Conservation (phyloP, 306 rosid species). For the Lagenaria siceraria region DNA sequence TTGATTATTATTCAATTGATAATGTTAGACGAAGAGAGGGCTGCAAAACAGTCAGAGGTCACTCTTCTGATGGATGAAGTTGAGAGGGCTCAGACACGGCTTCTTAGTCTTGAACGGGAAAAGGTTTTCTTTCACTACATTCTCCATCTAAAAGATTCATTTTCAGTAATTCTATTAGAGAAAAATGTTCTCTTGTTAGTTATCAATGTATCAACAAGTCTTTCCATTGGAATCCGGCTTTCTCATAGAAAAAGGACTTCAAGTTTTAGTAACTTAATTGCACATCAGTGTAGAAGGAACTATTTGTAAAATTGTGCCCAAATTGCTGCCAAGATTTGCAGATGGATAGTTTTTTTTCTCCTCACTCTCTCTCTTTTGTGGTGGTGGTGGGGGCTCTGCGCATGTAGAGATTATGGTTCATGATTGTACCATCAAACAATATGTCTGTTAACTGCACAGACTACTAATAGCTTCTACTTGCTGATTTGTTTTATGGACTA, state of each 20-base stretch:
- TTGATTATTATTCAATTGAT: constrained; percentile 4
- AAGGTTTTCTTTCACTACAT: constrained; percentile 19
- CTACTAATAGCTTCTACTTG: background rate
- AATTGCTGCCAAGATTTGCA: background rate
- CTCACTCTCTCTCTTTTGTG: background rate
- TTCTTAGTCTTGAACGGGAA: constrained; percentile 55
- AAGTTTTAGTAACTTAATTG: background rate
- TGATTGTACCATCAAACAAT: background rate
- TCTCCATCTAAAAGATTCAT: background rate
- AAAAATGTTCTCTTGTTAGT: background rate
- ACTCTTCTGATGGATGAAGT: constrained; percentile 64
- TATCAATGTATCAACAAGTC: background rate
- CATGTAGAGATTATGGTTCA: background rate
- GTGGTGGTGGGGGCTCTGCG: background rate
- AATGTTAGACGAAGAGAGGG: constrained; percentile 66
- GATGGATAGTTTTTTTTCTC: background rate
- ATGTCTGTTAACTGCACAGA: background rate
- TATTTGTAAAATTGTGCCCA: background rate
- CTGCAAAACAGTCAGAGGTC: constrained; percentile 88
- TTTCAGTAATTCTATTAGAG: background rate
- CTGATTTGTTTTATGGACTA: background rate
- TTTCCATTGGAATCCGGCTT: background rate
- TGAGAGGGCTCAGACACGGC: constrained; percentile 53
- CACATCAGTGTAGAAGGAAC: background rate
- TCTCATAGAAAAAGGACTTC: background rate